Percentiles rank a stretch among this genome's conserved stretches.
Evolutionary conservation across 306 rosid species (phyloP).

Genomic region (Geum urbanum): DNA sequence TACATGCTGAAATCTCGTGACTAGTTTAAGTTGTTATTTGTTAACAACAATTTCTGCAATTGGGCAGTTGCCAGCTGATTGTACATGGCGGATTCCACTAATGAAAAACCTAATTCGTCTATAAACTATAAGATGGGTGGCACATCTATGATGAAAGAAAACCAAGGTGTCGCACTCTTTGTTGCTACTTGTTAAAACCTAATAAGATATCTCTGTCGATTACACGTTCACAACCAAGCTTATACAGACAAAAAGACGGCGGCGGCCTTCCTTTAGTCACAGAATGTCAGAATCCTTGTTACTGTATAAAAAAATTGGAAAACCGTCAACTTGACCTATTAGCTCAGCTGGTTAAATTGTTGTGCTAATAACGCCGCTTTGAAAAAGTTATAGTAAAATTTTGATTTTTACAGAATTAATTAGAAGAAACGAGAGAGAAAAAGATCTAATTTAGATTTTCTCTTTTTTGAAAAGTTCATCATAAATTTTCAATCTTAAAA

Average conservation of each 20-base stretch:
- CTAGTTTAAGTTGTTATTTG: neutral
- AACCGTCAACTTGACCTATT: neutral
- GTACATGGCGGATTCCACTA: conserved; percentile 6
- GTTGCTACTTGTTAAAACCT: neutral
- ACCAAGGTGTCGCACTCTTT: neutral
- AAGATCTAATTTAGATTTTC: too few relatives aligned
- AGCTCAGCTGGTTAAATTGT: conserved; percentile 19
- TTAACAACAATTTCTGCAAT: neutral
- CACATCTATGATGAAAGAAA: neutral
- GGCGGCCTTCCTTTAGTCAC: neutral
- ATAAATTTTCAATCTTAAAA: too few relatives aligned
- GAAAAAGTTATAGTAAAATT: too few relatives aligned
- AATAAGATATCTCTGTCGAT: neutral
- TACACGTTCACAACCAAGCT: neutral
- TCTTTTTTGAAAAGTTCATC: too few relatives aligned
- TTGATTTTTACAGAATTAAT: too few relatives aligned
- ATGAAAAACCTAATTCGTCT: neutral
- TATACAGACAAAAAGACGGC: neutral
- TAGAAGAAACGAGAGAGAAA: too few relatives aligned
- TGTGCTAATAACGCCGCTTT: conserved; percentile 19
- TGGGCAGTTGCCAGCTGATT: neutral
- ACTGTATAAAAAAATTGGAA: too few relatives aligned
- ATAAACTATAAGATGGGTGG: neutral
- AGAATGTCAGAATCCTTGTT: too few relatives aligned
- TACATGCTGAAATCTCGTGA: neutral